Evolutionary conservation across 441 rosid genomes (phyloP).

Genomic region (Populus tomentosa): DNA sequence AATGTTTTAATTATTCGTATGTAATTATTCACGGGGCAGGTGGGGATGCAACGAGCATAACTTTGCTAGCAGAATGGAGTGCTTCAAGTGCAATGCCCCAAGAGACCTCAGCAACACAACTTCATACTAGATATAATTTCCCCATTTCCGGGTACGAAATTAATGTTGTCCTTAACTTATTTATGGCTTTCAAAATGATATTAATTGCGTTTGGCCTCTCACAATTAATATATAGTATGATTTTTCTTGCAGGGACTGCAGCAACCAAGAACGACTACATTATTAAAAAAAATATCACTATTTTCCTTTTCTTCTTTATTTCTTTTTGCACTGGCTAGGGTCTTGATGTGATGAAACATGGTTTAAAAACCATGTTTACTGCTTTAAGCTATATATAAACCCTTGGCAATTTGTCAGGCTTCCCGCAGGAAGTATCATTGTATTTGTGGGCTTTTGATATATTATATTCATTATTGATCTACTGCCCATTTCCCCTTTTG

Average conservation of each 20-base stretch:
- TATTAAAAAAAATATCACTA: slow-evolving; percentile 7
- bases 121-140: slow-evolving; percentile 36
- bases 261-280: slow-evolving; percentile 12
- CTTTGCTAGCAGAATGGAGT: slow-evolving; percentile 84
- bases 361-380: slow-evolving; percentile 10
- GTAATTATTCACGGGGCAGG: slow-evolving; percentile 32
- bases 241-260: slow-evolving; percentile 33
- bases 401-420: slow-evolving; percentile 43
- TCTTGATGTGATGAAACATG: slow-evolving; percentile 20
- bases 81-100: slow-evolving; percentile 87
- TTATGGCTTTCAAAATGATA: no score
- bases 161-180: no score
- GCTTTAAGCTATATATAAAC: slow-evolving; percentile 6
- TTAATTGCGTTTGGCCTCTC: background rate
- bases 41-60: slow-evolving; percentile 82
- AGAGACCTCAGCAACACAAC: slow-evolving; percentile 57
- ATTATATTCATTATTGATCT: slow-evolving; percentile 20
- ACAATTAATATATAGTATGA: background rate
- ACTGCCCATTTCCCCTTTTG: slow-evolving; percentile 26
- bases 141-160: slow-evolving; percentile 37
- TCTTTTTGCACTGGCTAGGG: slow-evolving; percentile 17
- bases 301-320: slow-evolving; percentile 3
- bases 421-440: slow-evolving; percentile 31
- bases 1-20: background rate
- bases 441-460: slow-evolving; percentile 33